Evolutionary conservation across 2,329 filamentous ascomycete species (phyloP).

Genomic region (Alternaria atra): DNA sequence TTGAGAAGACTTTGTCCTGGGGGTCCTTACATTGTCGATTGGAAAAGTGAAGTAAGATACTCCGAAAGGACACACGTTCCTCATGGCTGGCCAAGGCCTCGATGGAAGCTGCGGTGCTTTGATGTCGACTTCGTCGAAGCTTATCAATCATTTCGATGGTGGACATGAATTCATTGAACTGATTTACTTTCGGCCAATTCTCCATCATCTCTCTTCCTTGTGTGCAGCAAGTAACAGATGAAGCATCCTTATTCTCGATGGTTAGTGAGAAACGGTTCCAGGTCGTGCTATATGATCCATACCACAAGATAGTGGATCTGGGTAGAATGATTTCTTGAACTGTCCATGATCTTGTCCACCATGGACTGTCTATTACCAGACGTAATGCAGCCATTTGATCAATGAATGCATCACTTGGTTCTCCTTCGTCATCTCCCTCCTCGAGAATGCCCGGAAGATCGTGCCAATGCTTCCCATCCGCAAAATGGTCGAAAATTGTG

Average conservation of each 20-base stretch:
- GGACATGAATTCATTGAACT: neutral
- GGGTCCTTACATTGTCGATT: constrained; percentile 1
- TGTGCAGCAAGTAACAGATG: neutral
- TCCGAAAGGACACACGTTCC: neutral
- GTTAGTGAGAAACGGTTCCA: neutral
- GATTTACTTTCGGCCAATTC: neutral
- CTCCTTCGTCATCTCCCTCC: neutral
- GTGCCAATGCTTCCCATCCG: neutral
- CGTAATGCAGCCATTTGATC: neutral
- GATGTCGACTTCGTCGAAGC: neutral
- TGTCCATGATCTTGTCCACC: constrained; percentile 7
- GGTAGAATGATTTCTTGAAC: constrained; percentile 6
- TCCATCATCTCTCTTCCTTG: neutral
- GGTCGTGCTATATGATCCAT: neutral
- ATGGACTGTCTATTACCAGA: neutral
- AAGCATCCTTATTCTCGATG: neutral
- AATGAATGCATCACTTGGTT: neutral
- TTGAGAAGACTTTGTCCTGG: neutral
- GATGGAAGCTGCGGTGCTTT: neutral
- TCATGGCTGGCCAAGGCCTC: neutral
- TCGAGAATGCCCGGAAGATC: neutral
- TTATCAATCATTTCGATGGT: neutral
- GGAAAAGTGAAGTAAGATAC: neutral
- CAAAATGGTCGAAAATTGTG: neutral
- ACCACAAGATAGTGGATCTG: neutral